Evolutionary conservation across 1,139 yeast species (phyloP).

Genomic region (Suhomyces atakaporum): DNA sequence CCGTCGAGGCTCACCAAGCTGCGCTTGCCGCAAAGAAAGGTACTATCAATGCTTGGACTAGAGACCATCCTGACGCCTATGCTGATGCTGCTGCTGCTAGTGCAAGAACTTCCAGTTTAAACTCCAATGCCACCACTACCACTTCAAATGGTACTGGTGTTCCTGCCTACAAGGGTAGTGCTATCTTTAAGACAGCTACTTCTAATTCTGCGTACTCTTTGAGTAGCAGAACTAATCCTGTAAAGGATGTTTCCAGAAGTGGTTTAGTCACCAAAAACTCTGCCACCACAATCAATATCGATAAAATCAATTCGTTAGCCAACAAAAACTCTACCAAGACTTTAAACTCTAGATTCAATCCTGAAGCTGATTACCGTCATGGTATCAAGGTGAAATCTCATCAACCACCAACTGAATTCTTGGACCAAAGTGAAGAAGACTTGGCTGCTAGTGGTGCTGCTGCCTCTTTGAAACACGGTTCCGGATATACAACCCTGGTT

Average conservation of each 20-base stretch:
- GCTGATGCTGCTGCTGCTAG: conserved; percentile 48
- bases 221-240: conserved; percentile 53
- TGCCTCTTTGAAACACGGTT: conserved; percentile 37
- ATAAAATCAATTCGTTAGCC: conserved; percentile 45
- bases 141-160: conserved; percentile 35
- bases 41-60: conserved; percentile 44
- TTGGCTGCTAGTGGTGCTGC: conserved; percentile 45
- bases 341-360: conserved; percentile 46
- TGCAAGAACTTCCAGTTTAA: conserved; percentile 13
- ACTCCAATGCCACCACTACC: conserved; percentile 16
- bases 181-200: conserved; percentile 46
- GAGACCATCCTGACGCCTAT: conserved; percentile 41
- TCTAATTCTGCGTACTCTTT: conserved; percentile 46
- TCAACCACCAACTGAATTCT: conserved; percentile 27
- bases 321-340: conserved; percentile 45
- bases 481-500: conserved; percentile 26
- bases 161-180: conserved; percentile 37
- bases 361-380: conserved; percentile 45
- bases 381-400: conserved; percentile 30
- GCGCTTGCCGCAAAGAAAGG: conserved; percentile 57
- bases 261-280: conserved; percentile 45
- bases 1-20: conserved; percentile 68
- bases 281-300: conserved; percentile 36
- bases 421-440: conserved; percentile 32
- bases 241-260: conserved; percentile 40